Percentiles rank a stretch among this genome's conserved stretches.
phyloP scores from a whole-genome alignment of 2,329 filamentous ascomycete species.

The Myriosclerotinia curreyana region DNA sequence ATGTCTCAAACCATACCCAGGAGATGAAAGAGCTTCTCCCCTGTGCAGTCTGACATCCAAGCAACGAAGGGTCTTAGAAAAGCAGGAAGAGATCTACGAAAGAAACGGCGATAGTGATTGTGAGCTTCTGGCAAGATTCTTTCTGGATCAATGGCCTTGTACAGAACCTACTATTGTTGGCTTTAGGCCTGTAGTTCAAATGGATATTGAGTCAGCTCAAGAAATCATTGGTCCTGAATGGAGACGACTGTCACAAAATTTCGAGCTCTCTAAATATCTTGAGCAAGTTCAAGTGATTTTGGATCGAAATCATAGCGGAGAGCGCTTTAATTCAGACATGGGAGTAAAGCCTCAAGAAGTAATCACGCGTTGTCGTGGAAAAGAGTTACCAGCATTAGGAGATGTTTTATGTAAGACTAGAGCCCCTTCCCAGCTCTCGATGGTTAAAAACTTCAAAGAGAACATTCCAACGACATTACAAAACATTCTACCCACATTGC shows the following conservation, averaged over 20 bases:
- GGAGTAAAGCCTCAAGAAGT: conserved; percentile 5
- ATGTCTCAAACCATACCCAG: conserved; percentile 36
- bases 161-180: conserved; percentile 37
- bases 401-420: no score
- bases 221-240: conserved; percentile 46
- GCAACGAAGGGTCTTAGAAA: conserved; percentile 26
- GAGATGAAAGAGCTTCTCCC: conserved; percentile 29
- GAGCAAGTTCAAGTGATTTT: conserved; percentile 45
- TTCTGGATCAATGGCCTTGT: conserved; percentile 49
- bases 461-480: no score
- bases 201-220: conserved; percentile 44
- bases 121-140: conserved; percentile 41
- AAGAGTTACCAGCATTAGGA: no score
- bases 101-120: conserved; percentile 40
- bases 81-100: conserved; percentile 38
- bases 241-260: conserved; percentile 49
- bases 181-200: conserved; percentile 35
- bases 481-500: no score
- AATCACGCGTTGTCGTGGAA: no score
- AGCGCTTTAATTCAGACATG: background rate
- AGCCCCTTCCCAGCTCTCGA: no score
- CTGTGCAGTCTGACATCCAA: conserved; percentile 19
- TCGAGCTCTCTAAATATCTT: conserved; percentile 46
- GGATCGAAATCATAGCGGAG: conserved; percentile 30
- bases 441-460: no score